Base-by-base conservation (phyloP, 371 early-diverging fungal species). In the Parasitella parasitica region DNA sequence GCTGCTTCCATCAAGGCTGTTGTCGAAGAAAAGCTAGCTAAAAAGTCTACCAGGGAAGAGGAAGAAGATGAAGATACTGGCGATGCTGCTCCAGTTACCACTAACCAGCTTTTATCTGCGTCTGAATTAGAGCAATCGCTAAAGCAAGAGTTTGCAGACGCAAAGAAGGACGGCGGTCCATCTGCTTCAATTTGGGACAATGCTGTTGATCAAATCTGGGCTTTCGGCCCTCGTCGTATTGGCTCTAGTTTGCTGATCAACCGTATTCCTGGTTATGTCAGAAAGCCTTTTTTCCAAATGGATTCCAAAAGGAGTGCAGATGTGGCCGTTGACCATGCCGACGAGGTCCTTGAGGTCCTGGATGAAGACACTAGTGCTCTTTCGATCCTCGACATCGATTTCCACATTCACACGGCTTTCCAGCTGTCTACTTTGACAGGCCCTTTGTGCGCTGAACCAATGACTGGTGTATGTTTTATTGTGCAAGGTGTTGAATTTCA, bases 401-500 rank as follows among this genome's bases (percentile, higher is more conserved):
- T 91, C 74, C 78, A 85, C 59, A 82, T 99, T 18, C 80, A 84
- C n/a, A 88, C 94, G 15, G 98, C 95, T 1, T 99, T 98, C 86
- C 98, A 98, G 75, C 75, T 97, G n/a, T 90, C 95, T 2, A 91
- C 95, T 3, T 72, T 86, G 16, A 76, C 86, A 0, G 99, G 99
- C 1, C 98, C 99, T 4, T 78, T 99, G 43, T 97, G 98, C 71
- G 89, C 87, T 39, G 98, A 99, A 66, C 98, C 98, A 4, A 72
- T 97, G 72, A 81, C 84, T 12, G 98, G 98, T 18, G 90, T 93
- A 4, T 88, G 87, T n/a, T 91, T 91, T 63, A 88, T 97, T 30
- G 70, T 98, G 24, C 91, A 97, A 71, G 77, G 79, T 20, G 81
- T 96, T 50, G 75, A 75, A 46, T 57, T 93, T 39, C 78, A 73